Evolutionary conservation across 148 eudicot species (phyloP), one percentile per base, ranked within the genome.

Genomic region (Suaeda aralocaspica): DNA sequence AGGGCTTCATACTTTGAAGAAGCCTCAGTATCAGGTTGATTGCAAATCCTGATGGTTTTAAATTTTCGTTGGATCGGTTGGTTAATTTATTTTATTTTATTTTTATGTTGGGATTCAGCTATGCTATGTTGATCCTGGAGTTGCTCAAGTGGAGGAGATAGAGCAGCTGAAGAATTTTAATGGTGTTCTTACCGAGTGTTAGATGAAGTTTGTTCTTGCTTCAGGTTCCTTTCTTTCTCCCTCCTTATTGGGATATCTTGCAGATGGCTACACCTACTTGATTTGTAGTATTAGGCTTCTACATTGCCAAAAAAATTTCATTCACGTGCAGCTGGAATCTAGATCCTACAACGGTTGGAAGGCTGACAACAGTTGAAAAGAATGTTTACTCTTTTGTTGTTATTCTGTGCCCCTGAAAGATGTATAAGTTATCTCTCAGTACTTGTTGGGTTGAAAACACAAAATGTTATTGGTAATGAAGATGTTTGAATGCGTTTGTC

Each of bases 1-100:
- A 84, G 99, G 97, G 49, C 80, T 77, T 21, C 96, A 94, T 85
- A 94, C 99, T 15, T 82, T 91, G 74, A 82, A 71, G 82, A 89
- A 91, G 78, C 88, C 85, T 36, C 96, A 86, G 73, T 94, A 94
- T 82, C 99, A 93, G 97, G 98, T 90, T 25, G 24, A 70, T n/a
- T 67, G 7, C 28, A 55, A 50, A 59, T 68, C 21, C 22, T 67
- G 48, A 50, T 63, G 41, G 50, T 34, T 41, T 59, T 39, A 50
- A 30, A 21, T 55, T 70, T 39, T 52, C 16, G 29, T 68, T 59
- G 59, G 36, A 31, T 63, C 50, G 13, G 13, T 76, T 22, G 3
- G n/a, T 18, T 84, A 53, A 77, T 29, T 16, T 7, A 44, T 25
- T 41, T 64, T 53, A 59, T 1, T 72, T 56, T 19, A 1, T 10